A percentile compares a stretch with the other conserved stretches of the same genome.
phyloP scores from a whole-genome alignment of 2,329 filamentous ascomycete genomes.

The Xylaria sp. region DNA sequence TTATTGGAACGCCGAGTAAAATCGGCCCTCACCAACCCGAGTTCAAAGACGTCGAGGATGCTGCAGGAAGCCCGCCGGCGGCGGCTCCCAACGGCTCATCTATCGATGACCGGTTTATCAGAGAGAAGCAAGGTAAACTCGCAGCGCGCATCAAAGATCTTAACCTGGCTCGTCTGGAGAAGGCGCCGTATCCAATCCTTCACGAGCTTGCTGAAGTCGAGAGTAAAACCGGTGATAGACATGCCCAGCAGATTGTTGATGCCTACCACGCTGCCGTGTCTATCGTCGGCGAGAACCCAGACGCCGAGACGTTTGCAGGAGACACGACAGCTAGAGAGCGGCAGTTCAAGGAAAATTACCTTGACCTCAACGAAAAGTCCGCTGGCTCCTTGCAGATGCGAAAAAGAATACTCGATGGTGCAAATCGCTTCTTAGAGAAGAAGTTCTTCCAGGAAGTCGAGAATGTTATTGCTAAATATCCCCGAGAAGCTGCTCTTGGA shows the following conservation, averaged over 20 bases:
- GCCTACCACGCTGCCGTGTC: constrained; percentile 84
- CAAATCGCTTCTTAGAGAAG: constrained; percentile 81
- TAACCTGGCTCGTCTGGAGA: constrained; percentile 76
- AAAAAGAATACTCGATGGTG: constrained; percentile 82
- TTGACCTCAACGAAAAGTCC: constrained; percentile 78
- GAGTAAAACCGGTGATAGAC: constrained; percentile 73
- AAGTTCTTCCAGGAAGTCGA: constrained; percentile 84
- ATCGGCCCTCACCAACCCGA: constrained; percentile 72
- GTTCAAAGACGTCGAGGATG: constrained; percentile 76
- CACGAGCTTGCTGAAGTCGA: constrained; percentile 81
- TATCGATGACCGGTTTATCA: constrained; percentile 79
- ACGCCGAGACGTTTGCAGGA: constrained; percentile 67
- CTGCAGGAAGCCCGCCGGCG: constrained; percentile 59
- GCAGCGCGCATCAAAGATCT: constrained; percentile 82
- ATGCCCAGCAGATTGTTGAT: constrained; percentile 79
- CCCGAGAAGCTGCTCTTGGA: constrained; percentile 87
- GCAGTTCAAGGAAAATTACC: constrained; percentile 79
- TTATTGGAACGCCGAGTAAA: constrained; percentile 82
- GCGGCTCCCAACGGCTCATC: constrained; percentile 60
- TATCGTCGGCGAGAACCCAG: constrained; percentile 78
- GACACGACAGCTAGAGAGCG: constrained; percentile 78
- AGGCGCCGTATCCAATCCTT: constrained; percentile 77
- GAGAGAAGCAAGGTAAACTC: constrained; percentile 86
- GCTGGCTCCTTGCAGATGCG: constrained; percentile 73
- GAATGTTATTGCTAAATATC: constrained; percentile 80